phyloP scores from a whole-genome alignment of 139 green algal genomes.

The Spirogloea muscicola region DNA sequence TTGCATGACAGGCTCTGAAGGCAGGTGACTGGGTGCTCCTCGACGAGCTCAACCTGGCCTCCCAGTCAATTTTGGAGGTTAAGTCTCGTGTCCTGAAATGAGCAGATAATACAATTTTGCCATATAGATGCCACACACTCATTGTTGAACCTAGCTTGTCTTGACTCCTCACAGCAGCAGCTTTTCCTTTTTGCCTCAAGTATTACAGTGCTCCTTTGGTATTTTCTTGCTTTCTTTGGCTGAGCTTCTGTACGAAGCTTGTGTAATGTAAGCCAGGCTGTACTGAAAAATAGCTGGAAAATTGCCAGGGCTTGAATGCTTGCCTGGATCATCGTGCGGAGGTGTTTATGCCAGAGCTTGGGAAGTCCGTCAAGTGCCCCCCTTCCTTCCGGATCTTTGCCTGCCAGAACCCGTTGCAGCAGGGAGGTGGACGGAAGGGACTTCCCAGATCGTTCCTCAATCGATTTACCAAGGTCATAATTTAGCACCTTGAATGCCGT shows the following conservation, averaged over 20 bases:
- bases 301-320: constrained; percentile 88
- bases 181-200: no score
- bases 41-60: constrained; percentile 97
- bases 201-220: no score
- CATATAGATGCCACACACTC: no score
- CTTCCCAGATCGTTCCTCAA: constrained; percentile 96
- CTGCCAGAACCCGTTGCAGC: constrained; percentile 75
- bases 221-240: no score
- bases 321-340: constrained; percentile 90
- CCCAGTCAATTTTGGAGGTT: constrained; percentile 78
- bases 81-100: no score
- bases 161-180: no score
- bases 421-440: constrained; percentile 93
- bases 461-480: constrained; percentile 83
- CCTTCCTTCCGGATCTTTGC: constrained; percentile 68
- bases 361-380: constrained; percentile 65
- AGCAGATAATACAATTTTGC: no score
- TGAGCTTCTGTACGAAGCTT: no score
- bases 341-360: constrained; percentile 94
- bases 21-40: constrained; percentile 90
- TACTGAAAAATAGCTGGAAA: no score
- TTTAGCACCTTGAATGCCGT: no score
- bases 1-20: constrained; percentile 74
- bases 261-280: no score
- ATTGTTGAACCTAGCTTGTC: no score